Evolutionary conservation across 2,329 filamentous ascomycete genomes (phyloP), one percentile per base, ranked within the genome.

Genomic region (Alternaria metachromatica): DNA sequence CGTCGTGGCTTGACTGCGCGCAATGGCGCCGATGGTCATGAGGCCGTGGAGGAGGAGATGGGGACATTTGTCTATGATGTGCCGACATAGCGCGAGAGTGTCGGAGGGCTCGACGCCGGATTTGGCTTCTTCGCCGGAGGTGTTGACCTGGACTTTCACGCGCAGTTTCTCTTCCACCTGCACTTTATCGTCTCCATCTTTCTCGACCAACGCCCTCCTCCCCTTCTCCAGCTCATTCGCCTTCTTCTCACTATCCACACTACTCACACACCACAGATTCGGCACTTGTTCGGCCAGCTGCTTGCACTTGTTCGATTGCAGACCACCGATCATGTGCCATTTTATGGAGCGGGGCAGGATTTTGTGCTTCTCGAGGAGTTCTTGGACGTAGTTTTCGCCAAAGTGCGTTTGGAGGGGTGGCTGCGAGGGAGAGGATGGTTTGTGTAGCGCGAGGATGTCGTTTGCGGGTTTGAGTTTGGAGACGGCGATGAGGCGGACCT

Each of bases 11-110:
- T 88, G 87, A 72, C 92, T 96, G 66, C 95, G 84, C 53, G 94
- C 95, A 78, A 98, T 97, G 18, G 95, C 94, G 1, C 96, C 96
- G 75, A 99, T 98, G 2, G 96, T 99, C 96, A 99, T 99, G 41
- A 99, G 81, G 0, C 96, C 96, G 28, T 91, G 85, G 3, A 99
- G 83, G 60, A 87, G 84, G 41, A 99, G 83, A 77, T 90, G 86
- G 1, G 92, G 89, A 78, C 93, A 97, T 41, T 88, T 84, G 5
- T 90, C 84, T 11, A 87, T 79, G 56, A 99, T 88, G 74, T 91
- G 87, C 56, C 85, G 85, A 77, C 92, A 95, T 43, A 98, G 83
- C 0, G 82, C 84, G 1, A 88, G 84, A 59, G 91, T 83, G 13
- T 86, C 82, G 1, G 85, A 86, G 0, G 94, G 95, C 6, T 88